Percentiles rank a stretch among this genome's conserved stretches.
phyloP scores from a whole-genome alignment of 2,329 filamentous ascomycete species.

The Botrytis porri region DNA sequence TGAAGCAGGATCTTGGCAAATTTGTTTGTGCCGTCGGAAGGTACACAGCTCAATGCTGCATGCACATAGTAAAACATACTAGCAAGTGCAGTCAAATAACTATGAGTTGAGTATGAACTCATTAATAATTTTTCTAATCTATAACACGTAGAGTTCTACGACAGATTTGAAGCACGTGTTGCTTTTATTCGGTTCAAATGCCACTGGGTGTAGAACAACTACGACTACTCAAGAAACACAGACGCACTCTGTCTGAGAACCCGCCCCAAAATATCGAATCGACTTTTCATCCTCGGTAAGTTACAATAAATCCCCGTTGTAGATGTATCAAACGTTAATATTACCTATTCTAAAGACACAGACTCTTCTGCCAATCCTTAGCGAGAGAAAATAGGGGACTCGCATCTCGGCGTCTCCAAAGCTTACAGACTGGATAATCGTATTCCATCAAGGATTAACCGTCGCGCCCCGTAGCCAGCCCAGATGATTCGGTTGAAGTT shows the following conservation, averaged over 20 bases:
- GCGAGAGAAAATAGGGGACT: neutral
- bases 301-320: accelerated
- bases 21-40: no score
- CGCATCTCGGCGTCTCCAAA: neutral
- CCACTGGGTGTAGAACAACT: accelerated
- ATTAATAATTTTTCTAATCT: no score
- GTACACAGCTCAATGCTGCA: no score
- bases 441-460: neutral
- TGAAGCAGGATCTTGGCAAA: no score
- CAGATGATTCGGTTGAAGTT: no score
- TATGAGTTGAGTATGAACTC: no score
- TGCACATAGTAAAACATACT: no score
- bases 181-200: accelerated
- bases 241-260: accelerated
- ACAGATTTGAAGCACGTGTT: neutral
- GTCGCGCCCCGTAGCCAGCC: no score
- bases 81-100: no score
- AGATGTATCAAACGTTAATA: accelerated
- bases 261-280: neutral
- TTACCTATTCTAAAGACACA: accelerated
- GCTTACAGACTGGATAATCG: neutral
- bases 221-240: neutral
- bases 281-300: neutral
- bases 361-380: neutral
- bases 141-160: neutral